These are phyloP conservation scores for Rhododendron simsii DNA, from an alignment of 148 eudicot genomes.

Conservation along the genomic window DNA sequence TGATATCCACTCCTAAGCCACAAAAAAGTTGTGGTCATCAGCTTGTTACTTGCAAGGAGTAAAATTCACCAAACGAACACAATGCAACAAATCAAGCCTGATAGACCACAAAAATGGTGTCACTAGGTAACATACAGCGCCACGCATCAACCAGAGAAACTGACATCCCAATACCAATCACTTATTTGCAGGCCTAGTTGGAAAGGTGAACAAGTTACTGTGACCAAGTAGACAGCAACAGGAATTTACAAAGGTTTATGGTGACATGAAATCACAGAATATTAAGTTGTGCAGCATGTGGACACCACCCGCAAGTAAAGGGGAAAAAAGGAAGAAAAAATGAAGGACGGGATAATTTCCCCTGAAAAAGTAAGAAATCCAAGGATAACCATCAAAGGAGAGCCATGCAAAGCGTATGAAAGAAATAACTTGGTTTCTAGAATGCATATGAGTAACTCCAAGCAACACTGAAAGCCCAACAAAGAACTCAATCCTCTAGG, in stretches of 20 bases:
- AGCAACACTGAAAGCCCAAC: background rate
- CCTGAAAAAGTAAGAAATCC: background rate
- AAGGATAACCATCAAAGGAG: background rate
- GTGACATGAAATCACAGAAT: background rate
- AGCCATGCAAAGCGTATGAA: background rate
- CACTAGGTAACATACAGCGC: background rate
- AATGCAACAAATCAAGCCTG: background rate
- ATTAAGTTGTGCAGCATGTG: background rate
- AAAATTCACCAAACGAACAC: background rate
- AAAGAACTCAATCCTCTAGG: background rate
- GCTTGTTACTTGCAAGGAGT: background rate
- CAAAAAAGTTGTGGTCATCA: constrained; percentile 15
- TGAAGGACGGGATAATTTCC: background rate
- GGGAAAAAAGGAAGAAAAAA: too few relatives aligned
- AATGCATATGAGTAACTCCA: background rate
- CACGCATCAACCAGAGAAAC: background rate
- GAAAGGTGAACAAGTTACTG: background rate
- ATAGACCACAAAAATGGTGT: background rate
- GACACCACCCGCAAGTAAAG: background rate
- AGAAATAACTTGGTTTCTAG: background rate
- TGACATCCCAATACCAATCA: background rate
- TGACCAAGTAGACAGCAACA: background rate
- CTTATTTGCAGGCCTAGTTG: background rate
- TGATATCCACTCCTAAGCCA: constrained; percentile 72
- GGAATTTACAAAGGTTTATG: background rate